A percentile compares a stretch with the other conserved stretches of the same genome.
phyloP scores from a whole-genome alignment of 331 rosid genomes.

The Quercus phellos region DNA sequence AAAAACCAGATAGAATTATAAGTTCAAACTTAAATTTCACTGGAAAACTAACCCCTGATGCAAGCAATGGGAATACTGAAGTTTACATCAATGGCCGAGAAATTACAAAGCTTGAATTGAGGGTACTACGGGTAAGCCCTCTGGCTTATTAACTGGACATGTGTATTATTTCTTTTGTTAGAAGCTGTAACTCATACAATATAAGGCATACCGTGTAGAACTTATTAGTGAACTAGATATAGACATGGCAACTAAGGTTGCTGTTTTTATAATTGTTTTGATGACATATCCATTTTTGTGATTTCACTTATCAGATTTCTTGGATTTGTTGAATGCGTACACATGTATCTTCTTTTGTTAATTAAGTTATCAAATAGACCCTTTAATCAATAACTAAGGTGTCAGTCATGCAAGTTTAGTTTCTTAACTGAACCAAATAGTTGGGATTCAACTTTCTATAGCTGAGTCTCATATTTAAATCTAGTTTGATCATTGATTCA shows the following conservation, averaged over 20 bases:
- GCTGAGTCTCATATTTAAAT: not conserved
- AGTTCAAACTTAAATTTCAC: conserved; percentile 89
- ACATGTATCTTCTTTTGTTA: not conserved
- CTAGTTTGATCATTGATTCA: not conserved
- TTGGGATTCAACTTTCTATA: not conserved
- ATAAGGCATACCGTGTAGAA: no score
- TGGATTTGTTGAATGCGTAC: not conserved
- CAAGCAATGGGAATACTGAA: conserved; percentile 91
- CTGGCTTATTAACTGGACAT: conserved; percentile 13
- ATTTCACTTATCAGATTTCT: not conserved
- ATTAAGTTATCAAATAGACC: not conserved
- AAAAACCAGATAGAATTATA: conserved; percentile 82
- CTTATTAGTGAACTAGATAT: no score
- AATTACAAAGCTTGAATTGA: conserved; percentile 88
- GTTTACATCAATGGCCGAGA: conserved; percentile 96
- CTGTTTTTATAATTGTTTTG: not conserved
- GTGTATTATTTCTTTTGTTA: conserved; percentile 10
- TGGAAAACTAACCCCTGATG: conserved; percentile 77
- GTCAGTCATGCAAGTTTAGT: not conserved
- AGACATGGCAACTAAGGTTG: no score
- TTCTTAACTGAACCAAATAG: not conserved
- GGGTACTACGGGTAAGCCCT: conserved; percentile 72
- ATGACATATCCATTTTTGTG: not conserved
- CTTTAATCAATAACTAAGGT: not conserved
- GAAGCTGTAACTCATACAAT: not conserved